Conservation (phyloP, 495 filamentous ascomycete species). For the Penicillium alfredii region DNA sequence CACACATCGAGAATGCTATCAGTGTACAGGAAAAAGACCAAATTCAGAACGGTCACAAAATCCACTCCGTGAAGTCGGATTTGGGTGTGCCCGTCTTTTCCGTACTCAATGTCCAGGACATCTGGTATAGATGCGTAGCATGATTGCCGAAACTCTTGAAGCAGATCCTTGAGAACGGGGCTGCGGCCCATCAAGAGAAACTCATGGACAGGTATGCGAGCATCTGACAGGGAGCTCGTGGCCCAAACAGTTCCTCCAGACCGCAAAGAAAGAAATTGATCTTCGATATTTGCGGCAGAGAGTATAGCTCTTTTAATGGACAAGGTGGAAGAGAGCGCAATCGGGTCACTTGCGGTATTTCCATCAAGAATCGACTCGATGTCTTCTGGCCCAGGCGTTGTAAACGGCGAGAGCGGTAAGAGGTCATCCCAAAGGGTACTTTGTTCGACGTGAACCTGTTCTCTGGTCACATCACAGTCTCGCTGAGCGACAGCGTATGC, state of each 20-base stretch:
- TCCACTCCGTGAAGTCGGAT: constrained; percentile 63
- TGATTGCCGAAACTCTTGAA: constrained; percentile 45
- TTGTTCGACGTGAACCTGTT: constrained; percentile 59
- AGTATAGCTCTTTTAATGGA: constrained; percentile 43
- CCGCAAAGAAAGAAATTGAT: constrained; percentile 37
- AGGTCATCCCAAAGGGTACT: constrained; percentile 70
- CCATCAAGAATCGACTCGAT: constrained; percentile 12
- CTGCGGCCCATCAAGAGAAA: constrained; percentile 75
- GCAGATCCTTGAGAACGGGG: constrained; percentile 54
- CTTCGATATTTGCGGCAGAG: constrained; percentile 50
- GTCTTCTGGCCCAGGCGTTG: constrained; percentile 10
- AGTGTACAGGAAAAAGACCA: constrained; percentile 74
- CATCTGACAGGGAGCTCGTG: constrained; percentile 54
- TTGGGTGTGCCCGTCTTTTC: constrained; percentile 41
- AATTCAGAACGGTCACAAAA: constrained; percentile 67
- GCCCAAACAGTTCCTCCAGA: constrained; percentile 38
- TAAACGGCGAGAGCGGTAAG: constrained; percentile 59
- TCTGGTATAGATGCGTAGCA: constrained; percentile 50
- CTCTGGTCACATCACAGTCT: constrained; percentile 75
- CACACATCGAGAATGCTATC: constrained; percentile 79
- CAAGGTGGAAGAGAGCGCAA: constrained; percentile 18
- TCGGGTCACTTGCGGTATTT: constrained; percentile 9
- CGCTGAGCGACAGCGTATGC: constrained; percentile 82
- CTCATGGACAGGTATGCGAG: constrained; percentile 73
- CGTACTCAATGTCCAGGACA: constrained; percentile 51